Evolutionary conservation across 345 rosid genomes (phyloP).

Genomic region (Clausena lansium): DNA sequence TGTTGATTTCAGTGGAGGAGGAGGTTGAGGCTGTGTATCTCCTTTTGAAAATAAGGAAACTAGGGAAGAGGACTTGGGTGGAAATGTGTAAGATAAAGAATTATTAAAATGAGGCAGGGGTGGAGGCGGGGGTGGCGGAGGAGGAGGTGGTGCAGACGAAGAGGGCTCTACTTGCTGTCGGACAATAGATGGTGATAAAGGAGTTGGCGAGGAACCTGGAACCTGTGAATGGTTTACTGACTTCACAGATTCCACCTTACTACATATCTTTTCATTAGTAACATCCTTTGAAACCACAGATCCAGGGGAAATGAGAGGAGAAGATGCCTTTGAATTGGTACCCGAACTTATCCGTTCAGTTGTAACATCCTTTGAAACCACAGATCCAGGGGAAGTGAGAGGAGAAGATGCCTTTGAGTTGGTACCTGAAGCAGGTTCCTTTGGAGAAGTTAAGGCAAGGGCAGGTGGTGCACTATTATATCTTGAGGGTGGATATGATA

Average conservation of each 20-base stretch:
- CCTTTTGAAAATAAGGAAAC: constrained; percentile 1
- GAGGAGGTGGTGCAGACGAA: constrained; percentile 23
- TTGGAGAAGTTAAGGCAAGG: constrained; percentile 48
- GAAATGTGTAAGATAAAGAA: background rate
- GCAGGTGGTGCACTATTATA: constrained; percentile 79
- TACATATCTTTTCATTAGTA: constrained; percentile 11
- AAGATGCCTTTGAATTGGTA: constrained; percentile 34
- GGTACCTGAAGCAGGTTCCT: constrained; percentile 44
- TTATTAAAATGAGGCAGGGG: constrained; percentile 5
- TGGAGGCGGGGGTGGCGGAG: constrained; percentile 35
- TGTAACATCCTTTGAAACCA: constrained; percentile 36
- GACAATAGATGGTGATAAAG: constrained; percentile 29
- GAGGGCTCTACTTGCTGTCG: constrained; percentile 28
- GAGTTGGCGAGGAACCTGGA: constrained; percentile 37
- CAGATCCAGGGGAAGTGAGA: constrained; percentile 20
- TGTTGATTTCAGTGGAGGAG: constrained; percentile 15
- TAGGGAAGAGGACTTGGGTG: background rate
- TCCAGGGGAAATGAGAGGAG: constrained; percentile 20
- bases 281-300: constrained; percentile 39
- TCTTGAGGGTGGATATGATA: constrained; percentile 73
- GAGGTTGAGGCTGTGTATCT: background rate
- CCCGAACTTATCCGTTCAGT: constrained; percentile 6
- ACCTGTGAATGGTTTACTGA: constrained; percentile 34
- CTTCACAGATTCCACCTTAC: constrained; percentile 28
- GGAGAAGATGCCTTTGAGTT: constrained; percentile 34